These are phyloP conservation scores for Rhododendron ferrugineum DNA, from an alignment of 148 eudicot species.

Conservation along the genomic window DNA sequence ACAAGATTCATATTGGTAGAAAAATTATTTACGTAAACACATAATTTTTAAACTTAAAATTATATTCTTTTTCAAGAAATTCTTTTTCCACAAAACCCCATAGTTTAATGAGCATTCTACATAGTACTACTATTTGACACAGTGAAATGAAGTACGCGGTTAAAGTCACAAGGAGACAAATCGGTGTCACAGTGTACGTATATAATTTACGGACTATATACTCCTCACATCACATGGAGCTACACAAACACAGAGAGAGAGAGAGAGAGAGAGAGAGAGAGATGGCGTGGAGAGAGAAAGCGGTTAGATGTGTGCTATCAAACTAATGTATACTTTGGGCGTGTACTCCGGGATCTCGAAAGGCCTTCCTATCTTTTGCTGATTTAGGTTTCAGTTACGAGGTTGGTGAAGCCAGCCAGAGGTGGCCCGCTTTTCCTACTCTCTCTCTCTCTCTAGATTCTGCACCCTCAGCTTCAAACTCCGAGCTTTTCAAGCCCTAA, in stretches of 20 bases:
- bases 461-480: background rate
- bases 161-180: background rate
- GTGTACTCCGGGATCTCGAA: slow-evolving; percentile 1
- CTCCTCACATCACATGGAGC: background rate
- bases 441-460: background rate
- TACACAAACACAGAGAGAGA: background rate
- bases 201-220: background rate
- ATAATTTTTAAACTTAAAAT: too few relatives aligned
- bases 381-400: background rate
- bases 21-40: too few relatives aligned
- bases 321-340: background rate
- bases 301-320: background rate
- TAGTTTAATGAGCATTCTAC: too few relatives aligned
- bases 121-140: too few relatives aligned
- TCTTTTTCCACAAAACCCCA: too few relatives aligned
- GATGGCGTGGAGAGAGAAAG: background rate
- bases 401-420: slow-evolving; percentile 3
- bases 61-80: too few relatives aligned
- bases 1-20: too few relatives aligned
- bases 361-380: background rate
- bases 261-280: background rate
- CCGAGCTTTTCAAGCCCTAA: slow-evolving; percentile 7
- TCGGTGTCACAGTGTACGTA: background rate
- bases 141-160: background rate
- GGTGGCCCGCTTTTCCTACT: background rate